These are phyloP conservation scores for Neurospora discreta DNA, from an alignment of 495 filamentous ascomycete genomes.

Conservation along the genomic window DNA sequence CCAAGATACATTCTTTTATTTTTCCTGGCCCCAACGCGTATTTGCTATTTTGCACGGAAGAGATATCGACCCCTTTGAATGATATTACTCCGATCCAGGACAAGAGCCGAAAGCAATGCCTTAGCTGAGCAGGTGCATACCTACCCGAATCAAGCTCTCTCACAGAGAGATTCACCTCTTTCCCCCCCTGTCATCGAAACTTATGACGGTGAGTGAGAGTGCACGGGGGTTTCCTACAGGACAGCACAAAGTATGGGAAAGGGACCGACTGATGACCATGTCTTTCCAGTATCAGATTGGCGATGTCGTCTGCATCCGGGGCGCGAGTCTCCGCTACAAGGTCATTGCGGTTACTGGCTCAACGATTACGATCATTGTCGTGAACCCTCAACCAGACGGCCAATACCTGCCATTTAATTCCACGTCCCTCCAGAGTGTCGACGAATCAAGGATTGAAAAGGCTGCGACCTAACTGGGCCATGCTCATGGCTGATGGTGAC, in stretches of 20 bases:
- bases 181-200: background rate
- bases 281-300: conserved; percentile 2
- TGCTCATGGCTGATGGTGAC: background rate
- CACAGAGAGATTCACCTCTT: background rate
- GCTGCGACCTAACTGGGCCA: background rate
- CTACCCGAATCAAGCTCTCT: background rate
- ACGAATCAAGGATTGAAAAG: conserved; percentile 15
- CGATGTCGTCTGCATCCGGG: conserved; percentile 13
- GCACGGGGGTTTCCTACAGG: background rate
- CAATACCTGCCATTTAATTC: conserved; percentile 7
- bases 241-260: background rate
- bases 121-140: background rate
- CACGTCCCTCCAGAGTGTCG: conserved; percentile 11
- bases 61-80: background rate
- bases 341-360: conserved; percentile 12
- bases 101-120: background rate
- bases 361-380: conserved; percentile 16
- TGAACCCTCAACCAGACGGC: conserved; percentile 18
- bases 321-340: conserved; percentile 12
- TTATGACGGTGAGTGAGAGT: background rate
- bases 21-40: background rate
- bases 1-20: background rate
- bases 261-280: background rate
- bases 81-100: background rate
- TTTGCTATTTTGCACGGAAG: background rate